Conservation (phyloP, 1,284 basidiomycete species). For the Pseudozyma sp. region DNA sequence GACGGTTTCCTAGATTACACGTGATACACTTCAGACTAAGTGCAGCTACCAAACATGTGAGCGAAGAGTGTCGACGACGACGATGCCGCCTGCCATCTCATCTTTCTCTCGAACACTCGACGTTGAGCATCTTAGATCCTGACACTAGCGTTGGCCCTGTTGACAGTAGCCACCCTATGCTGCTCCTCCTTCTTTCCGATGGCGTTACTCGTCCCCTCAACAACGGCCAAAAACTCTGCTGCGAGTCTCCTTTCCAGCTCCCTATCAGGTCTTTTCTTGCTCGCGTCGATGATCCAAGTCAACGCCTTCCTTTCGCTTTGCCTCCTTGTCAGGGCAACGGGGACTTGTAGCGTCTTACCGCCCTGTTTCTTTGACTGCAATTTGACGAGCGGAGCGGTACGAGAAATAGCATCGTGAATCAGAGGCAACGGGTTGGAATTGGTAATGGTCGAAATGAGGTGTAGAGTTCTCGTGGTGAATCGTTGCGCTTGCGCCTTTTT, state of each 20-base stretch:
- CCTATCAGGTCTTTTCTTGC: slow-evolving; percentile 68
- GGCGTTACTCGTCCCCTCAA: slow-evolving; percentile 68
- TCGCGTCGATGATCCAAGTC: slow-evolving; percentile 70
- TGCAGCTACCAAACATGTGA: too few relatives aligned
- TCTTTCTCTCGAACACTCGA: background rate
- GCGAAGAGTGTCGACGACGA: background rate
- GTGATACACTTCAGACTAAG: too few relatives aligned
- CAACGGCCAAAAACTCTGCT: slow-evolving; percentile 68
- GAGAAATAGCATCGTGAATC: slow-evolving; percentile 65
- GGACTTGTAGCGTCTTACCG: slow-evolving; percentile 69
- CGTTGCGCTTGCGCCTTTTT: slow-evolving; percentile 68
- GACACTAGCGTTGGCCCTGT: slow-evolving; percentile 74
- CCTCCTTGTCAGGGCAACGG: slow-evolving; percentile 65
- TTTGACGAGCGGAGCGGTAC: slow-evolving; percentile 66
- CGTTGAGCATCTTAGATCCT: slow-evolving; percentile 38
- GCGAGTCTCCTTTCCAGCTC: slow-evolving; percentile 68
- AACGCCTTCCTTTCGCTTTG: slow-evolving; percentile 69
- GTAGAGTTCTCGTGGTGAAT: slow-evolving; percentile 65
- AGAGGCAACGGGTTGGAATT: slow-evolving; percentile 68
- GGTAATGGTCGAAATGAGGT: slow-evolving; percentile 60
- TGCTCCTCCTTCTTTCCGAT: slow-evolving; percentile 70
- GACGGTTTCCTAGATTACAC: too few relatives aligned
- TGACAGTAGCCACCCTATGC: slow-evolving; percentile 81
- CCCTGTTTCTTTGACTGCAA: slow-evolving; percentile 68
- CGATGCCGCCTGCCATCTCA: background rate